Percentiles rank a stretch among this genome's conserved stretches.
Evolutionary conservation across 805 yeast genomes (phyloP).

Genomic region (Saccharomycopsis sp.): DNA sequence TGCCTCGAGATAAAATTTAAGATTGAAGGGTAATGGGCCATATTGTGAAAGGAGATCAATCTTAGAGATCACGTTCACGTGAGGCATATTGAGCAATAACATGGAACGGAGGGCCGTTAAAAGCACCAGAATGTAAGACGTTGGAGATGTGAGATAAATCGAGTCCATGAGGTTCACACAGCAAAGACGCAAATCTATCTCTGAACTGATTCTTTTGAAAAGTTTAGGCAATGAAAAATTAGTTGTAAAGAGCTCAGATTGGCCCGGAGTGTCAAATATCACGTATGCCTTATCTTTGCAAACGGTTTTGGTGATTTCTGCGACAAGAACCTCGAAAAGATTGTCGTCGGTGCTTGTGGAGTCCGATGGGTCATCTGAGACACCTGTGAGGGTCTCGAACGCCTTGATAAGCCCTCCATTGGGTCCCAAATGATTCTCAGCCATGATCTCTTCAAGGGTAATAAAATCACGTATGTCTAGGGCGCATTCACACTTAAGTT

Average conservation of each 20-base stretch:
- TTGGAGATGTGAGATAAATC: conserved; percentile 73
- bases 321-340: conserved; percentile 51
- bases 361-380: not conserved
- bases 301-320: conserved; percentile 50
- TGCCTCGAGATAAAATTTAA: conserved; percentile 87
- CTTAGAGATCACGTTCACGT: conserved; percentile 85
- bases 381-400: conserved; percentile 45
- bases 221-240: conserved; percentile 67
- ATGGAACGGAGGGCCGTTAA: conserved; percentile 80
- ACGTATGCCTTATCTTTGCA: conserved; percentile 54
- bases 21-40: conserved; percentile 72
- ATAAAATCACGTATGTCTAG: conserved; percentile 52
- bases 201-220: conserved; percentile 56
- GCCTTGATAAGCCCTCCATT: conserved; percentile 91
- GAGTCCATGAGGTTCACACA: conserved; percentile 87
- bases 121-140: conserved; percentile 79
- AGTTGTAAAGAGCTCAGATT: conserved; percentile 90
- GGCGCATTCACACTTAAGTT: conserved; percentile 46
- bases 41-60: conserved; percentile 74
- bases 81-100: conserved; percentile 91
- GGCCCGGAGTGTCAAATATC: conserved; percentile 91
- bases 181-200: conserved; percentile 63
- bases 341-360: conserved; percentile 34
- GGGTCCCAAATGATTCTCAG: conserved; percentile 48
- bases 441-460: conserved; percentile 54